phyloP scores from a whole-genome alignment of 1,139 yeast genomes.

The Lodderomyces metapsilosis region DNA sequence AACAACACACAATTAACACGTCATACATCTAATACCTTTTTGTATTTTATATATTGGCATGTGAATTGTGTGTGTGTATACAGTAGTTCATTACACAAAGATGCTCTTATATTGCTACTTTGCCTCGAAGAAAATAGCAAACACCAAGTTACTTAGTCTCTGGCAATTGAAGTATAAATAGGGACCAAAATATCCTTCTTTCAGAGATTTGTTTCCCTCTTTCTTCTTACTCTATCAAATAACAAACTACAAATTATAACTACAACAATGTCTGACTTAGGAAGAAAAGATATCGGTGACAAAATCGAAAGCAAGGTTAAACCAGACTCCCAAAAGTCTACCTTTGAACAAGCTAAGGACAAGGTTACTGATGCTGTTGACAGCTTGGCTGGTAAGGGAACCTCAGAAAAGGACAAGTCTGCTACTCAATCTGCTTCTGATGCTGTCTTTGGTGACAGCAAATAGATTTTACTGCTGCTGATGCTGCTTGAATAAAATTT shows the following conservation, averaged over 20 bases:
- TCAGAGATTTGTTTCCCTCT: too few relatives aligned
- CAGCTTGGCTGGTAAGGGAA: slow-evolving; percentile 34
- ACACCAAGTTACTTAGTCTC: too few relatives aligned
- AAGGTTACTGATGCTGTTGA: slow-evolving; percentile 34
- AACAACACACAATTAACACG: too few relatives aligned
- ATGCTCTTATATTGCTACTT: too few relatives aligned
- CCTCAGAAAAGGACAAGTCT: slow-evolving; percentile 36
- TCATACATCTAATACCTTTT: too few relatives aligned
- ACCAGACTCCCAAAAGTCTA: slow-evolving; percentile 45
- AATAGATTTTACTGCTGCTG: slow-evolving; percentile 8
- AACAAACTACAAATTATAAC: neutral
- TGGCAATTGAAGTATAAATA: too few relatives aligned
- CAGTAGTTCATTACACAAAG: too few relatives aligned
- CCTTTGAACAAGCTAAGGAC: slow-evolving; percentile 38
- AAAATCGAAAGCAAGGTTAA: slow-evolving; percentile 36
- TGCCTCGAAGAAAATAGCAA: too few relatives aligned
- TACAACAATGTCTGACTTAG: slow-evolving; percentile 39
- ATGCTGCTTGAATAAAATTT: neutral
- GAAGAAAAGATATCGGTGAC: slow-evolving; percentile 45
- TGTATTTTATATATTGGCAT: too few relatives aligned
- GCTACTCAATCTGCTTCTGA: slow-evolving; percentile 44
- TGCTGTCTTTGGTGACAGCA: slow-evolving; percentile 32
- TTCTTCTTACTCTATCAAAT: neutral
- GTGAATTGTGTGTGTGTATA: too few relatives aligned
- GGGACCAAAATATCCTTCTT: too few relatives aligned